Conservation (phyloP, 2,329 filamentous ascomycete species). For the Fusarium agapanthi region DNA sequence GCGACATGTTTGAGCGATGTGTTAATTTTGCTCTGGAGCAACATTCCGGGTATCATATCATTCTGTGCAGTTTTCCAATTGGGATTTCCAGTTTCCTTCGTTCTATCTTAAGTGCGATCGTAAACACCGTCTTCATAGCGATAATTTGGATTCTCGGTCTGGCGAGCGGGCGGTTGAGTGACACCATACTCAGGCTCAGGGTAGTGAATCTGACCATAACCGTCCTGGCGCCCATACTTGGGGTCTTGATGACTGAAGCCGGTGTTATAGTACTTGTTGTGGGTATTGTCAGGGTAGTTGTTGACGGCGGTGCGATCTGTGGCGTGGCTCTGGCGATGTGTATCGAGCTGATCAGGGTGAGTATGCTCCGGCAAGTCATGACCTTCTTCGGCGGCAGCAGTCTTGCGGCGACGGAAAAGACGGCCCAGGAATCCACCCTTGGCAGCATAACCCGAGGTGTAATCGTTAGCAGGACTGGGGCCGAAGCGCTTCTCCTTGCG, state of each 20-base stretch:
- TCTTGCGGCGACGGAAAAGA: constrained; percentile 46
- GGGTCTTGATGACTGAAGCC: constrained; percentile 39
- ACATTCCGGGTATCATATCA: constrained; percentile 33
- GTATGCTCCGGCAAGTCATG: constrained; percentile 52
- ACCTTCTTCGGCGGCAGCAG: constrained; percentile 34
- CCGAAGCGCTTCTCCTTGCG: constrained; percentile 78
- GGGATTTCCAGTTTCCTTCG: background rate
- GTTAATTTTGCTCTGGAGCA: constrained; percentile 8
- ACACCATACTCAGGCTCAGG: constrained; percentile 36
- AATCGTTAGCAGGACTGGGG: constrained; percentile 58
- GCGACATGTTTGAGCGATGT: constrained; percentile 17
- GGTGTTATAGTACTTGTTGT: constrained; percentile 41
- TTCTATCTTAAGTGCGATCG: constrained; percentile 32
- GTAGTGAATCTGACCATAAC: constrained; percentile 42
- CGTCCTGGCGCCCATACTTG: constrained; percentile 36
- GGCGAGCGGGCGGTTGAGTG: constrained; percentile 9
- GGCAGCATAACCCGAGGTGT: constrained; percentile 64
- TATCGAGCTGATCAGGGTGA: constrained; percentile 51
- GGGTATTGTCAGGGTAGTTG: constrained; percentile 36
- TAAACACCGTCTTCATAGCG: constrained; percentile 52
- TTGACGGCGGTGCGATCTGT: constrained; percentile 50
- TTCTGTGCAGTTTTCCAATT: background rate
- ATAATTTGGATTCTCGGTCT: constrained; percentile 37
- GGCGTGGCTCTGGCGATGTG: constrained; percentile 52
- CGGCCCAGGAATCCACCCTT: constrained; percentile 47